Conservation (phyloP, 192 early-diverging fungal species). For the Coemansia sp. region DNA sequence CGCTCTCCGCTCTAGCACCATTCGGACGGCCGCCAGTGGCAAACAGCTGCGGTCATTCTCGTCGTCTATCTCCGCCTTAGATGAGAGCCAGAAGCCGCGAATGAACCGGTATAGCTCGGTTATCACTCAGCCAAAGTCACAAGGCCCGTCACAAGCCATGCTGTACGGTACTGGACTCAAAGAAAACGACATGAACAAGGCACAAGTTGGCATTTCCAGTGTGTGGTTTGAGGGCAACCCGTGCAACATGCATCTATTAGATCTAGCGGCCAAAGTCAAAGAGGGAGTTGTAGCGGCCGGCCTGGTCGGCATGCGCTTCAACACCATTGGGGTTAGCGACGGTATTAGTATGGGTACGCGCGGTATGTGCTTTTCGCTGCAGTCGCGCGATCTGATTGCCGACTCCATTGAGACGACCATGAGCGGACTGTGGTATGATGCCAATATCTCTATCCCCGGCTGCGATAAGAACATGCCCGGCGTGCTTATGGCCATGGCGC, state of each 20-base stretch:
- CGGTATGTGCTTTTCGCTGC: constrained; percentile 97
- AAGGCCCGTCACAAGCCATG: constrained; percentile 98
- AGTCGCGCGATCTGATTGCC: constrained; percentile 96
- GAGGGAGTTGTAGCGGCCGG: constrained; percentile 87
- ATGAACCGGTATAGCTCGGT: constrained; percentile 83
- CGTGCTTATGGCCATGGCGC: constrained; percentile 91
- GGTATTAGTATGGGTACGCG: constrained; percentile 96
- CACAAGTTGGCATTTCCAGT: constrained; percentile 95
- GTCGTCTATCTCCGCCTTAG: constrained; percentile 2
- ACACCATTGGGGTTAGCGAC: constrained; percentile 97
- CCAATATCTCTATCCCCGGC: constrained; percentile 95
- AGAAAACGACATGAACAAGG: constrained; percentile 74
- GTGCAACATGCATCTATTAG: constrained; percentile 98
- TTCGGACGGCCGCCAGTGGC: neutral
- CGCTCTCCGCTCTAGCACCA: constrained; percentile 6
- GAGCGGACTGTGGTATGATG: constrained; percentile 98
- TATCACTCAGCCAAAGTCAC: constrained; percentile 92
- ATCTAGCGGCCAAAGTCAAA: constrained; percentile 86
- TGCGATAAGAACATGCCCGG: constrained; percentile 99
- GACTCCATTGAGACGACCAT: constrained; percentile 99
- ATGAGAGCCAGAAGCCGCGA: constrained; percentile 19
- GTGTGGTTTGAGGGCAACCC: constrained; percentile 99
- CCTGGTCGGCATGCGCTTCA: constrained; percentile 94
- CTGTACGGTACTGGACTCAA: constrained; percentile 93
- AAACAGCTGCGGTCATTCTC: constrained; percentile 9